Conservation (phyloP, 1,284 basidiomycete species). For the Apiotrichum laibachii region DNA sequence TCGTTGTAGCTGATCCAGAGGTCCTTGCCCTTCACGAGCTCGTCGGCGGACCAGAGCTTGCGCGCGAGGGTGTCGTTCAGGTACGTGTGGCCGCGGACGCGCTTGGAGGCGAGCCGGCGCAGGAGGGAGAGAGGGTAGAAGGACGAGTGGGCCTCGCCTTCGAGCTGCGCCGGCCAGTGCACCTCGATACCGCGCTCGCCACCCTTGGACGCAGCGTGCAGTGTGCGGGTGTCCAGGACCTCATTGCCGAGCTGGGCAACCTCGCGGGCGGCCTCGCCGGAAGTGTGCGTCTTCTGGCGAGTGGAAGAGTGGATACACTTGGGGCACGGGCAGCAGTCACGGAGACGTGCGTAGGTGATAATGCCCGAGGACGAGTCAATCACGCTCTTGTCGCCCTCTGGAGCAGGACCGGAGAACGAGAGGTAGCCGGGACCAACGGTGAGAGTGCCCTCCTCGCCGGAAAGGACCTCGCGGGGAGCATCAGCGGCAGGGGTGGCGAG, state of each 20-base stretch:
- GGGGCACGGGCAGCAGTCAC: constrained; percentile 60
- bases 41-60: constrained; percentile 14
- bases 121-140: constrained; percentile 21
- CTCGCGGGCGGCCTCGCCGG: constrained; percentile 17
- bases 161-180: constrained; percentile 10
- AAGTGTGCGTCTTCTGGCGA: constrained; percentile 69
- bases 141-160: constrained; percentile 10
- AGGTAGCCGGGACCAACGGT: constrained; percentile 15
- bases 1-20: constrained; percentile 15
- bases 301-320: constrained; percentile 70
- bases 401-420: constrained; percentile 14
- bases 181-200: constrained; percentile 14
- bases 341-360: constrained; percentile 53
- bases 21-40: neutral
- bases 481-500: neutral
- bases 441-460: constrained; percentile 8
- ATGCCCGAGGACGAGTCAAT: neutral
- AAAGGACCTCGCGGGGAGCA: neutral
- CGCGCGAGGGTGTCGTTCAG: constrained; percentile 14
- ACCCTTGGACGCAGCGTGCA: neutral
- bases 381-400: constrained; percentile 3
- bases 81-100: constrained; percentile 15
- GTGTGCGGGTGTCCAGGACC: constrained; percentile 48
- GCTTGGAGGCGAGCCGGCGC: constrained; percentile 10
- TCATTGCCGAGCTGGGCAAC: constrained; percentile 52